Evolutionary conservation across 164 flowering plant genomes (phyloP).

Genomic region (Protea cynaroides): DNA sequence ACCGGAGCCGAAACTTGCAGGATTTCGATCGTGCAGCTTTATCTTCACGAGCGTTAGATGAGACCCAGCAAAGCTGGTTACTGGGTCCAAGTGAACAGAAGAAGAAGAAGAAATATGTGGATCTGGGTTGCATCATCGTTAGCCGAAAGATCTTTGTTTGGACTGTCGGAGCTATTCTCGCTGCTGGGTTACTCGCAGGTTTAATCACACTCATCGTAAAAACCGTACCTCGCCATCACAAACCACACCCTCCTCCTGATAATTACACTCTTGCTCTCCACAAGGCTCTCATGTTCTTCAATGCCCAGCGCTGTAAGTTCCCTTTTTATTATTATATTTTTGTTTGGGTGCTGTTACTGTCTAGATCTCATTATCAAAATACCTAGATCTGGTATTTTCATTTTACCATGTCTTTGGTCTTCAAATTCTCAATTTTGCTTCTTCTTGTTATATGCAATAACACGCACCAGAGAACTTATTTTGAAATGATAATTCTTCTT

Average conservation of each 20-base stretch:
- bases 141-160: slow-evolving; percentile 83
- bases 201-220: slow-evolving; percentile 57
- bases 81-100: slow-evolving; percentile 79
- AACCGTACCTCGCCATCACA: slow-evolving; percentile 70
- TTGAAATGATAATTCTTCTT: too few species aligned
- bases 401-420: neutral
- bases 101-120: slow-evolving; percentile 83
- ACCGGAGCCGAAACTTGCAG: slow-evolving; percentile 75
- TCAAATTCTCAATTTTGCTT: neutral
- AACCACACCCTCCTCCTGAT: slow-evolving; percentile 55
- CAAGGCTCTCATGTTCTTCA: slow-evolving; percentile 83
- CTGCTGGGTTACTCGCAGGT: slow-evolving; percentile 57
- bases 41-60: slow-evolving; percentile 68
- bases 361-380: neutral
- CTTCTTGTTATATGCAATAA: neutral
- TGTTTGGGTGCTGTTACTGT: too few species aligned
- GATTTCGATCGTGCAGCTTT: slow-evolving; percentile 88
- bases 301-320: slow-evolving; percentile 57
- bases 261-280: slow-evolving; percentile 69
- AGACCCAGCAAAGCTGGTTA: slow-evolving; percentile 96
- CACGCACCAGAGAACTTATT: neutral
- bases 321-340: neutral
- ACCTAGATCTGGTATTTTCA: neutral
- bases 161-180: slow-evolving; percentile 70
- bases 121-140: slow-evolving; percentile 91